A percentile compares a stretch with the other conserved stretches of the same genome.
These are phyloP conservation scores for Sphaerulina populicola DNA, from an alignment of 2,329 filamentous ascomycete genomes.

Conservation along the genomic window DNA sequence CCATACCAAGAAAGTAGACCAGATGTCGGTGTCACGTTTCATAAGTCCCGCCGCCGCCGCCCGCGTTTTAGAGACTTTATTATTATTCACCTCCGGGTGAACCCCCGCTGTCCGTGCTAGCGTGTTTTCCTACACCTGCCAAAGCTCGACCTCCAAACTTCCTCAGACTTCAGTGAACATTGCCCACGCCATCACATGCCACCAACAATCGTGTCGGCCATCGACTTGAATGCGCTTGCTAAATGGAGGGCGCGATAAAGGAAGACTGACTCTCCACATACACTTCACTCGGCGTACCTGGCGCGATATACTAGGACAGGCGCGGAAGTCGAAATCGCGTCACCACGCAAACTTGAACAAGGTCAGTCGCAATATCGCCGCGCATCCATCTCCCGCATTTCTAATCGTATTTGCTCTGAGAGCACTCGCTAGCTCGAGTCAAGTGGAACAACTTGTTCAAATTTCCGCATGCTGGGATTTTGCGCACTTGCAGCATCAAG, in stretches of 20 bases:
- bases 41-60: no score
- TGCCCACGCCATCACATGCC: background rate
- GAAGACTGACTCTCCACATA: background rate
- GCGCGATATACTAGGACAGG: no score
- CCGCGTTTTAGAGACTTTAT: background rate
- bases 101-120: background rate
- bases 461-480: background rate
- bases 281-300: background rate
- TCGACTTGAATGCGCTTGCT: background rate
- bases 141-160: slow-evolving; percentile 6
- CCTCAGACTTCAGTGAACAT: background rate
- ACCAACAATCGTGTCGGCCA: background rate
- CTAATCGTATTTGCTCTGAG: background rate
- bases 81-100: background rate
- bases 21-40: slow-evolving; percentile 4
- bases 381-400: background rate
- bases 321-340: background rate
- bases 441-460: background rate
- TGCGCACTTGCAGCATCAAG: slow-evolving; percentile 4
- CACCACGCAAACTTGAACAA: background rate
- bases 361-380: background rate
- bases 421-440: background rate
- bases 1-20: background rate
- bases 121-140: slow-evolving; percentile 3
- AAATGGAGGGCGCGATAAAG: background rate